These are phyloP conservation scores for Suzukiozyma palmioleophila DNA, from an alignment of 1,139 yeast genomes.

Conservation along the genomic window DNA sequence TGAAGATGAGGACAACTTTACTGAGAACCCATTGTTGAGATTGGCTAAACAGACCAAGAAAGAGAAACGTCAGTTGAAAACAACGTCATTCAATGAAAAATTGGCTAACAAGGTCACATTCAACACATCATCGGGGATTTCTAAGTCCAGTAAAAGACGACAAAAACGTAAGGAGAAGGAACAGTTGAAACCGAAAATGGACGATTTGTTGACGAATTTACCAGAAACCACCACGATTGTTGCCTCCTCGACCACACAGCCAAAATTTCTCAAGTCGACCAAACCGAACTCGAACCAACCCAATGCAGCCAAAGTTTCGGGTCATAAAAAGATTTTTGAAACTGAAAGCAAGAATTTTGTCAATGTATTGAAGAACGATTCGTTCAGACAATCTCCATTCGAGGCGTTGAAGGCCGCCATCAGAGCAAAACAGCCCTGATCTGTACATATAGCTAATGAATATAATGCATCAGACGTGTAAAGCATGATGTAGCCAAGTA, in stretches of 20 bases:
- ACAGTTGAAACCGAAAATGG: constrained; percentile 61
- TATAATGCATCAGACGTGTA: no score
- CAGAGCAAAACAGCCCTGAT: constrained; percentile 2
- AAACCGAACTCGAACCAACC: constrained; percentile 48
- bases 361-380: constrained; percentile 46
- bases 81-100: constrained; percentile 25
- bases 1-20: constrained; percentile 14
- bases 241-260: constrained; percentile 2
- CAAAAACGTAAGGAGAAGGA: constrained; percentile 61
- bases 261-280: constrained; percentile 14
- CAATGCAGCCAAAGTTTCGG: constrained; percentile 52
- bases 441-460: not conserved
- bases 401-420: constrained; percentile 50
- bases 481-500: no score
- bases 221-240: constrained; percentile 25
- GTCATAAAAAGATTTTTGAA: constrained; percentile 49
- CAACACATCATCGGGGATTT: constrained; percentile 39
- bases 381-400: constrained; percentile 55
- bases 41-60: constrained; percentile 50
- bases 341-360: constrained; percentile 55
- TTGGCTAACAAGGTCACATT: constrained; percentile 25
- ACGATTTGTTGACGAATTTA: constrained; percentile 54
- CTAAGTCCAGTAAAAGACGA: constrained; percentile 63
- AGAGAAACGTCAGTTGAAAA: constrained; percentile 44
- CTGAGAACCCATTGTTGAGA: constrained; percentile 52